Evolutionary conservation across 1,284 basidiomycete species (phyloP).

Genomic region (Trichosporon faecale): DNA sequence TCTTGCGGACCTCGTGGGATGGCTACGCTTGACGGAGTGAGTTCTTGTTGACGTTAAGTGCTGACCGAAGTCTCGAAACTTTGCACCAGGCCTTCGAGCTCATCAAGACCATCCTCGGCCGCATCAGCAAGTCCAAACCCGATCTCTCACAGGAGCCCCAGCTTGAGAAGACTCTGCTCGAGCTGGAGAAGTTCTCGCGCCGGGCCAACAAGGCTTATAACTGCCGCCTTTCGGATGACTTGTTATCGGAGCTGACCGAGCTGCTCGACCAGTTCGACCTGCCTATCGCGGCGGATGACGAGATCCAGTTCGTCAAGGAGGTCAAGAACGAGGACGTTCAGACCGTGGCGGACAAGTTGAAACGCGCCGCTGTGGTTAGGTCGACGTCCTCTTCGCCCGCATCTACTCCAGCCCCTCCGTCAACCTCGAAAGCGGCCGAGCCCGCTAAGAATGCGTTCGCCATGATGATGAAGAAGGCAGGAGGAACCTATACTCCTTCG

Average conservation of each 20-base stretch:
- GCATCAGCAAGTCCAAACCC: slow-evolving; percentile 43
- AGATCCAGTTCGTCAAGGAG: slow-evolving; percentile 39
- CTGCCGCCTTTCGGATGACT: slow-evolving; percentile 48
- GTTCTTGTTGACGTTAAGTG: slow-evolving; percentile 13
- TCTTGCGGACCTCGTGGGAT: slow-evolving; percentile 70
- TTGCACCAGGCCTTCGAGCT: slow-evolving; percentile 81
- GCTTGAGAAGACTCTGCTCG: slow-evolving; percentile 36
- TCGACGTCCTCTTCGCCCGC: slow-evolving; percentile 11
- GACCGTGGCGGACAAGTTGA: slow-evolving; percentile 7
- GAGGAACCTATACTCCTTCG: slow-evolving; percentile 22
- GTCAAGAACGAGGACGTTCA: slow-evolving; percentile 6
- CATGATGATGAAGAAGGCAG: slow-evolving; percentile 48
- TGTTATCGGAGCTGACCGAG: slow-evolving; percentile 50
- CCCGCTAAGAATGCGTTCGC: slow-evolving; percentile 45
- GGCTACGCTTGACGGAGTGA: slow-evolving; percentile 82
- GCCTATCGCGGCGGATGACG: slow-evolving; percentile 39
- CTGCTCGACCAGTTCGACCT: slow-evolving; percentile 44
- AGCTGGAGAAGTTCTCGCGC: slow-evolving; percentile 51
- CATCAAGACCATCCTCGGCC: slow-evolving; percentile 68
- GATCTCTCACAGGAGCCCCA: slow-evolving; percentile 32
- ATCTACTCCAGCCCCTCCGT: neutral
- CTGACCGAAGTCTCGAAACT: slow-evolving; percentile 61
- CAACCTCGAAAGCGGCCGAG: neutral
- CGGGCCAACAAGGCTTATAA: slow-evolving; percentile 41
- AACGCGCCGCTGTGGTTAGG: neutral